Evolutionary conservation across 2,329 filamentous ascomycete genomes (phyloP), one percentile per base, ranked within the genome.

Genomic region (Orbilia brochopaga): DNA sequence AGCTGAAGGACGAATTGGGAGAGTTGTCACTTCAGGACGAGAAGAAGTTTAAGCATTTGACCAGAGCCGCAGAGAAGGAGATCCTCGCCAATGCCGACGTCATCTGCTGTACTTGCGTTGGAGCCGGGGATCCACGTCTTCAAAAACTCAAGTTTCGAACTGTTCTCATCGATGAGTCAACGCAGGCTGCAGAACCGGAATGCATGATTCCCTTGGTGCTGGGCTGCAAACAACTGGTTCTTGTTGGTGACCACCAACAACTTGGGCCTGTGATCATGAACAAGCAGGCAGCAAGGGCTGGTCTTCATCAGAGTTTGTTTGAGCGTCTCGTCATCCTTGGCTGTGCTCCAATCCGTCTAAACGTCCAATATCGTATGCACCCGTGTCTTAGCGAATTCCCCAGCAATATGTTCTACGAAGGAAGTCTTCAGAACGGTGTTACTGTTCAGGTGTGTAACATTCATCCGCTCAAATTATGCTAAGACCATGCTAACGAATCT

Each of bases 321-420:
- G 94, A 99, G 82, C 91, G 94, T 77, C 85, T 99, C 56, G 92
- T 97, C 76, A 91, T 93, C 77, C 85, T 97, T n/a, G 89, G 90
- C 50, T 89, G 92, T 77, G 88, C 89, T 42, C 94, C 94, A 6
- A 97, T 97, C 76, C 90, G 93, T 59, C 85, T 99, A 61, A 96
- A 96, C 76, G 92, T 96, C 40, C 94, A 99, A 79, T 99, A 99
- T 79, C 93, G 94, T 78, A 99, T 99, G 94, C 94, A 99, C 78
- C 94, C 94, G 24, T 97, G 93, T 78, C 84, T 99, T 46, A 97
- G 94, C 0, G 90, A 96, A 77, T 99, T 99, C 77, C 94, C 94
- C 0, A 97, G 93, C 69, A 97, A 97, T 82, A 97, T 99, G 94
- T 99, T 99, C 80, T 99, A 99, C 80, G 94, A 97, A 77, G 94